Evolutionary conservation across 805 yeast genomes (phyloP).

Genomic region (Komagataella mondaviorum): DNA sequence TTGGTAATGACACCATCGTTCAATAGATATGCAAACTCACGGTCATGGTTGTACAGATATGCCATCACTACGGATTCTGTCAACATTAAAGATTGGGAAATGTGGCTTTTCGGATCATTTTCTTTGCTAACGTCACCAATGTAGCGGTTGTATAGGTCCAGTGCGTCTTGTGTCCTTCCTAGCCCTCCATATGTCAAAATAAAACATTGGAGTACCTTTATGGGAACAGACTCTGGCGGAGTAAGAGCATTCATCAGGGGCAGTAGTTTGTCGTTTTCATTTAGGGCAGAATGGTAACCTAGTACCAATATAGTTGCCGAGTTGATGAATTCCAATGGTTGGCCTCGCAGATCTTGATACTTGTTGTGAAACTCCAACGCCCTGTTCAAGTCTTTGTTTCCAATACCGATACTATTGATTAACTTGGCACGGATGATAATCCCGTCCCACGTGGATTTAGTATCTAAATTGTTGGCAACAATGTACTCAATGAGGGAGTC

Average conservation of each 20-base stretch:
- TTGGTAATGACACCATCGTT: constrained; percentile 15
- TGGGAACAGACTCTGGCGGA: constrained; percentile 14
- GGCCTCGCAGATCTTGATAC: constrained; percentile 13
- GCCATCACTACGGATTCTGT: constrained; percentile 14
- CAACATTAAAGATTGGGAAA: constrained; percentile 2
- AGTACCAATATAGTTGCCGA: constrained; percentile 10
- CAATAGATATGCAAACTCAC: constrained; percentile 18
- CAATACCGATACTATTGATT: background rate
- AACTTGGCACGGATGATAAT: background rate
- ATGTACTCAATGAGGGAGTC: background rate
- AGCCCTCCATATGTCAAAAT: constrained; percentile 15
- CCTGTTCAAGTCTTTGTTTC: constrained; percentile 7
- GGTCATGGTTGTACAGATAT: constrained; percentile 11
- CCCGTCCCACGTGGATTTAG: background rate
- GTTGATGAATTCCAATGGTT: constrained; percentile 10
- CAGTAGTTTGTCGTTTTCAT: constrained; percentile 5
- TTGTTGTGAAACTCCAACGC: constrained; percentile 11
- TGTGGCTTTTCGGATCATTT: constrained; percentile 1
- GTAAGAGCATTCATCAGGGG: constrained; percentile 13
- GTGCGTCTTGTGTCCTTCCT: constrained; percentile 14
- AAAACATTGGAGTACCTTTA: constrained; percentile 11
- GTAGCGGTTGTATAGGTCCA: constrained; percentile 18
- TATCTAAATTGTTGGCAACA: background rate
- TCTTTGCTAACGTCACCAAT: constrained; percentile 9
- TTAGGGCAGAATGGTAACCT: constrained; percentile 11